Base-by-base conservation (phyloP, 1,284 basidiomycete genomes). In the Ceratobasidium sp. region DNA sequence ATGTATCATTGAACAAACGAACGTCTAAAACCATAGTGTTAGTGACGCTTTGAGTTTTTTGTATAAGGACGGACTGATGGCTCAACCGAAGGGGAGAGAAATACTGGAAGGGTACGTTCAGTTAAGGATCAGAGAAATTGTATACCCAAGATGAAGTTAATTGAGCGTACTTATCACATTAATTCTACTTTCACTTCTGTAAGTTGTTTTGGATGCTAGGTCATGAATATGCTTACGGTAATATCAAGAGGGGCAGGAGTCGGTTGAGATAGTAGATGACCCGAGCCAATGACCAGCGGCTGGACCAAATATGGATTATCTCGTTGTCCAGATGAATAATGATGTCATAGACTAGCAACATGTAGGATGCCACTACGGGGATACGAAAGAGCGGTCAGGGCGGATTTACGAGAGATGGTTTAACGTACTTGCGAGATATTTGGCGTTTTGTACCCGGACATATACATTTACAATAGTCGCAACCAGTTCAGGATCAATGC, bases 251-350 rank as follows among this genome's bases (percentile, higher is more conserved):
- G 42, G 70, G 70, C 1, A 28, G 7, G 26, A 17, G 17, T 26
- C 70, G 70, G 48, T 73, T 73, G 12, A 73, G 48, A n/a, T 62
- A 46, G 28, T 73, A 73, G 17, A 73, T 20, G 1, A 73, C 44
- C 5, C 70, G 70, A 26, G 70, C 70, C 5, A 73, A 62, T 9
- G 70, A 28, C 70, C 57, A 62, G 4, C 52, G 57, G 15, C 57
- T 62, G 26, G 42, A 20, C 70, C 70, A 73, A 6, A 59, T 62
- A 28, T 73, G 50, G 12, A 44, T 46, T 23, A 73, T 50, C n/a
- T 73, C 70, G 5, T 33, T 10, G 13, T 73, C 70, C 12, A 73
- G 23, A 9, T 26, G 44, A 38, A 26, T 73, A 12, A 73, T 0
- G 12, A 57, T 61, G 23, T 73, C 70, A 23, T 62, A 73, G n/a